Evolutionary conservation across 371 early-diverging fungal genomes (phyloP).

Genomic region (Actinomortierella wolfii): DNA sequence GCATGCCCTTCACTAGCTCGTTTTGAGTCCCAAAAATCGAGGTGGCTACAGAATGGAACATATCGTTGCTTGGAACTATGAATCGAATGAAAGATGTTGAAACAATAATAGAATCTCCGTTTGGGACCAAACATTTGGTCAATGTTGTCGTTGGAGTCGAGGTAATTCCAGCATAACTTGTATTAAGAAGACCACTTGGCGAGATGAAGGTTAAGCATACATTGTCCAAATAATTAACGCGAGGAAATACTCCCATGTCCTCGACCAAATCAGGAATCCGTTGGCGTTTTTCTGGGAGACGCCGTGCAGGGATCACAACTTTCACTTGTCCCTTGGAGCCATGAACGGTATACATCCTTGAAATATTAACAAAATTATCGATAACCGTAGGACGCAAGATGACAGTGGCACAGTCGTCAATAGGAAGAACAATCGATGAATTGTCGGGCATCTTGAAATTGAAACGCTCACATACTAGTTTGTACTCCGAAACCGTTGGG

Average conservation of each 20-base stretch:
- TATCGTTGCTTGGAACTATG: background rate
- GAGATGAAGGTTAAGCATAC: background rate
- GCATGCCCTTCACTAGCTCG: slow-evolving; percentile 6
- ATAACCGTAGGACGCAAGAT: background rate
- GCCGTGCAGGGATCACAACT: background rate
- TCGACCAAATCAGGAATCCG: background rate
- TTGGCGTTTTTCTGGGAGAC: background rate
- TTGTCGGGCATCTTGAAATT: background rate
- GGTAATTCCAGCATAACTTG: background rate
- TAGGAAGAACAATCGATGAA: background rate
- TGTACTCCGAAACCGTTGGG: slow-evolving; percentile 1
- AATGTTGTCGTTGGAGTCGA: background rate
- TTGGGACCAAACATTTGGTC: slow-evolving; percentile 1
- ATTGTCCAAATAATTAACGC: background rate
- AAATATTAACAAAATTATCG: background rate
- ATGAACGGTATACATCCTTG: slow-evolving; percentile 3
- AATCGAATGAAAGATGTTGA: slow-evolving; percentile 1
- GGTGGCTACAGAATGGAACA: slow-evolving; percentile 3
- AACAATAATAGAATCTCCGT: background rate
- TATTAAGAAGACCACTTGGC: too few species aligned
- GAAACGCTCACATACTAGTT: slow-evolving; percentile 9
- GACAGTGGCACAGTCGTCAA: slow-evolving; percentile 5
- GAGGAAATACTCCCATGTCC: background rate
- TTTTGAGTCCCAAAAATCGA: slow-evolving; percentile 9
- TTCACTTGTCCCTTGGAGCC: slow-evolving; percentile 6